A percentile compares a stretch with the other conserved stretches of the same genome.
These are phyloP conservation scores for Acorus calamus DNA, from an alignment of 106 monocot genomes.

Conservation along the genomic window DNA sequence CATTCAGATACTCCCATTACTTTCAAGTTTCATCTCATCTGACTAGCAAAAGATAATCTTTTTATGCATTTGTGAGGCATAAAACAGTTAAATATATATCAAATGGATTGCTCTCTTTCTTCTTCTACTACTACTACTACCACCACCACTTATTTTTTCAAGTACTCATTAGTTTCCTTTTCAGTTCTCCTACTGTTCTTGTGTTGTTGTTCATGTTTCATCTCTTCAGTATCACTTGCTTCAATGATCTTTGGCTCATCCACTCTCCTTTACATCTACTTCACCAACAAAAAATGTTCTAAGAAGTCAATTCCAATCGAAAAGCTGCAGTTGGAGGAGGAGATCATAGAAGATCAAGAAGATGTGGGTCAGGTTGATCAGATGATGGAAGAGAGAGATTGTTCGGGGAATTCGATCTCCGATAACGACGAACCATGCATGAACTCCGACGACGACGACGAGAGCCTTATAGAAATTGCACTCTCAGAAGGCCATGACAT, in stretches of 20 bases:
- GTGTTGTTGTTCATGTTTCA: conserved; percentile 1
- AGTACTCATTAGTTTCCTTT: conserved; percentile 12
- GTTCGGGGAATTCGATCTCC: conserved; percentile 37
- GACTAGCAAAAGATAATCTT: neutral
- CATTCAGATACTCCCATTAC: too few relatives aligned
- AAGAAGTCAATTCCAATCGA: neutral
- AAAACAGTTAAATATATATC: conserved; percentile 4
- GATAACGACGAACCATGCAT: conserved; percentile 6
- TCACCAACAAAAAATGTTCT: conserved; percentile 19
- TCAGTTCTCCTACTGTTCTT: conserved; percentile 15
- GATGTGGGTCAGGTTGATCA: neutral
- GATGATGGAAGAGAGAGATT: neutral
- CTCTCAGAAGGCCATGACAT: conserved; percentile 30
- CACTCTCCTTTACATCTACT: conserved; percentile 19
- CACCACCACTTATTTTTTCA: conserved; percentile 2
- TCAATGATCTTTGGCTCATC: conserved; percentile 23
- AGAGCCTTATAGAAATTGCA: conserved; percentile 74
- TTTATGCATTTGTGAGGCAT: neutral
- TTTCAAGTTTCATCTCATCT: neutral
- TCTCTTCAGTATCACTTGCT: conserved; percentile 18
- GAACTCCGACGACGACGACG: conserved; percentile 15
- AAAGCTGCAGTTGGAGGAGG: conserved; percentile 1
- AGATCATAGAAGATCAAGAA: neutral
- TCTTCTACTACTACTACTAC: neutral
- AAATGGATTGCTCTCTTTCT: conserved; percentile 8